Evolutionary conservation across 2,329 filamentous ascomycete species (phyloP), one percentile per base, ranked within the genome.

Genomic region (Aspergillus sergii): DNA sequence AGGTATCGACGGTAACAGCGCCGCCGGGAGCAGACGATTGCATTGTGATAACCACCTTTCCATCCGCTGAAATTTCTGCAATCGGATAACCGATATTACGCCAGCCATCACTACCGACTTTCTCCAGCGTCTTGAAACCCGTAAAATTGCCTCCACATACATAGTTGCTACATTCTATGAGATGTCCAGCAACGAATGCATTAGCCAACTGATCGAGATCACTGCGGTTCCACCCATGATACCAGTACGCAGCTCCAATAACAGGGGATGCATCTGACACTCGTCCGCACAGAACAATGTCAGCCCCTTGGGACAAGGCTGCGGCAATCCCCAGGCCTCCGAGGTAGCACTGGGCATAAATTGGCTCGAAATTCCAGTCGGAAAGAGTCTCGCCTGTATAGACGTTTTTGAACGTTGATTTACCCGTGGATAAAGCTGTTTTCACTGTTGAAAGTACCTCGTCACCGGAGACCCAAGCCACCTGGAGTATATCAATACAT

Each of bases 381-480:
- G 72, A 72, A 6, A 78, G 65, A 4, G 62, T 60, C 51, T 77
- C 70, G 10, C 75, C 76, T 1, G 77, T 80, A 60, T 80, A 79
- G 32, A 81, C 71, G 57, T 79, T 80, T 41, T 72, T 77, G 66
- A 80, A 80, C 2, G 71, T 72, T 32, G 77, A 76, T 43, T 72
- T 71, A 4, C 76, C 77, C 14, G 66, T 69, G 1, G 68, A 62
- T n/a, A 79, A 63, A 1, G 70, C 69, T 5, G 69, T 59, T 58
- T 76, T 71, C 39, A 80, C 68, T 1, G 72, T 71, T 3, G 74
- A 70, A 6, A 80, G 67, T 7, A 81, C 77, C 64, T 82, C 79
- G 64, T 84, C 82, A 2, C 82, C 82, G 43, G 78, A 80, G 23
- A 84, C 75, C 77, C 80, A 84, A 11, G 82, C 82, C 3, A 84